Evolutionary conservation across 371 early-diverging fungal genomes (phyloP), one percentile per base, ranked within the genome.

Genomic region (Saksenaea vasiformis): DNA sequence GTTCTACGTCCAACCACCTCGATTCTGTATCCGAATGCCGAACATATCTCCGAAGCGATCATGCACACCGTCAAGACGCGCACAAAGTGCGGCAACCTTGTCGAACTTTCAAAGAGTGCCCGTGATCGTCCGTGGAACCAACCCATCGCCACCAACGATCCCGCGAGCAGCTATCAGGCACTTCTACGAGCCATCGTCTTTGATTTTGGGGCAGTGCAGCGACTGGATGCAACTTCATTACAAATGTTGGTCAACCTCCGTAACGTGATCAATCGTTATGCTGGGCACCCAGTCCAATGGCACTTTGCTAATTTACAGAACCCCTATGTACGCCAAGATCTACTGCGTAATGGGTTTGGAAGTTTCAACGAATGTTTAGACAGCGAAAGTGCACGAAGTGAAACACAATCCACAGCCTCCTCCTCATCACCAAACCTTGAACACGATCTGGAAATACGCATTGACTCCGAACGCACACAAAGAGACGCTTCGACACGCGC

Each of bases 11-110:
- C 86, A 14, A 81, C 85, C 27, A 88, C 90, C 56, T 78, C 88
- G 10, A 61, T 92, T 11, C 83, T 85, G 0, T 92, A 88, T 62
- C 90, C 90, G 11, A 92, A 92, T 69, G 74, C 86, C 15, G 65
- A 72, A 17, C 88, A 72, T 65, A 61, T 86, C 27, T 72, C 77
- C 34, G 78, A 81, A 28, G 66, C 67, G 39, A 77, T 84, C 15
- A 72, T 84, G 57, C 41, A 47, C 27, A 60, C 66, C 53, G 56
- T 66, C 66, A 70, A 57, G 60, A 56, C 27, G 61, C 64, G n/a
- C 78, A 77, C 44, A 71, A 66, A 13, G 69, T 74, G 13, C 44
- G 61, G 0, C 47, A 56, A 13, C 79, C 73, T 39, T 63, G 67
- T 34, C 44, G 67, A 31, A 31, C 58, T 19, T 26, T 56, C 51